These are phyloP conservation scores for Sphaerobolus stellatus DNA, from an alignment of 1,284 basidiomycete genomes.

Conservation along the genomic window DNA sequence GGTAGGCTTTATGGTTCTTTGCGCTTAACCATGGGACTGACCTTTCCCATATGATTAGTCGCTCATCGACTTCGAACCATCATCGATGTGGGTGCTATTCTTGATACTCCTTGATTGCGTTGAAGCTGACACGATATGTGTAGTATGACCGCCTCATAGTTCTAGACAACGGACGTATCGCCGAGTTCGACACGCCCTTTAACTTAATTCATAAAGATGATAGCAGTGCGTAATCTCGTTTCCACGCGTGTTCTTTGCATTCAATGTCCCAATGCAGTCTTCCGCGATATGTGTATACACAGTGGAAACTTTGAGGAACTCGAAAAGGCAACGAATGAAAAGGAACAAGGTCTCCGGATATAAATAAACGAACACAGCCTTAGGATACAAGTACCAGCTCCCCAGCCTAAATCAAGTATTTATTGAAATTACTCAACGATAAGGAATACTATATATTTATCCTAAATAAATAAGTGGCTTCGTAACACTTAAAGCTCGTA, in stretches of 20 bases:
- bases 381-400: too few relatives aligned
- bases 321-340: slow-evolving; percentile 51
- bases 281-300: slow-evolving; percentile 79
- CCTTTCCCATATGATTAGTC: background rate
- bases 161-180: slow-evolving; percentile 42
- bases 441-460: too few relatives aligned
- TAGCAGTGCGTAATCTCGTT: slow-evolving; percentile 34
- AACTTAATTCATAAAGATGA: slow-evolving; percentile 71
- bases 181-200: slow-evolving; percentile 82
- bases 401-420: too few relatives aligned
- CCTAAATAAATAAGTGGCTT: too few relatives aligned
- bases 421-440: too few relatives aligned
- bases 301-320: slow-evolving; percentile 76
- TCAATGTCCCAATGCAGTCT: slow-evolving; percentile 39
- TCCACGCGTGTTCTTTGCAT: background rate
- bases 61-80: slow-evolving; percentile 16
- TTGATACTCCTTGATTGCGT: background rate
- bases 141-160: slow-evolving; percentile 14
- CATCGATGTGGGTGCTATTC: slow-evolving; percentile 9
- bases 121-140: background rate
- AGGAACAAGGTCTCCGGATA: too few relatives aligned
- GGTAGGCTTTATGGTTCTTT: slow-evolving; percentile 1
- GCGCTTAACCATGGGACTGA: background rate
- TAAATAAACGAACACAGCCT: too few relatives aligned
- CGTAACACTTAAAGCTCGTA: too few relatives aligned